phyloP scores from a whole-genome alignment of 2,329 filamentous ascomycete genomes.

The Aureobasidium sp. region DNA sequence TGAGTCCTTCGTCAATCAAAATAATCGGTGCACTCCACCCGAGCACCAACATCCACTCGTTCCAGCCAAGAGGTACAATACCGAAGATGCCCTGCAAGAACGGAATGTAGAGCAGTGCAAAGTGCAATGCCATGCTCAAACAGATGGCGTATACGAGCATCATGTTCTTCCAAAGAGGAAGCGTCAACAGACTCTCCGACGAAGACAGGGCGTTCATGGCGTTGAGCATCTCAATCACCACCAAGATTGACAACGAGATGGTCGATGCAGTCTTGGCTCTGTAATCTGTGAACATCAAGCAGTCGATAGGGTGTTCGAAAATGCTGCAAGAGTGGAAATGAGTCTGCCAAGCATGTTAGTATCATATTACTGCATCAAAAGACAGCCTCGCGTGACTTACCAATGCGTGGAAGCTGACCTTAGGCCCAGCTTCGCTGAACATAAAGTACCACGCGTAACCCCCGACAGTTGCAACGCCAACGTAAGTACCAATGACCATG shows the following conservation, averaged over 20 bases:
- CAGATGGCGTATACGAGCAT: slow-evolving; percentile 93
- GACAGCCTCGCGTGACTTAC: slow-evolving; percentile 33
- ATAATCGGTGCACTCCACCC: slow-evolving; percentile 86
- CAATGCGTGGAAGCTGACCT: slow-evolving; percentile 85
- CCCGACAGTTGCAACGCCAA: slow-evolving; percentile 87
- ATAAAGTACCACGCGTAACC: slow-evolving; percentile 99
- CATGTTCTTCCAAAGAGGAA: slow-evolving; percentile 98
- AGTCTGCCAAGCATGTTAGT: slow-evolving; percentile 38
- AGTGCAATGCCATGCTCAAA: slow-evolving; percentile 90
- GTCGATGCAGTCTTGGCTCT: slow-evolving; percentile 87
- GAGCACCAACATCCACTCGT: slow-evolving; percentile 88
- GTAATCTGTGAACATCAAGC: slow-evolving; percentile 81
- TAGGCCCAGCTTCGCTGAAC: slow-evolving; percentile 82
- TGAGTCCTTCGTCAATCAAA: slow-evolving; percentile 76
- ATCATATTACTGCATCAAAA: not conserved
- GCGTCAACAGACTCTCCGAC: slow-evolving; percentile 84
- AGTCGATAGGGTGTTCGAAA: slow-evolving; percentile 82
- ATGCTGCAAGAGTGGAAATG: slow-evolving; percentile 91
- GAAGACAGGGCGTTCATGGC: slow-evolving; percentile 97
- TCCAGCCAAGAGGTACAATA: slow-evolving; percentile 77
- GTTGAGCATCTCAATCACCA: slow-evolving; percentile 99
- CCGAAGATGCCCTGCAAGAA: slow-evolving; percentile 84
- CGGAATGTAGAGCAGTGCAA: slow-evolving; percentile 85
- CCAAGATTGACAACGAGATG: slow-evolving; percentile 80
- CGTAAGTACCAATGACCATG: slow-evolving; percentile 90